Conservation (phyloP, 1,284 basidiomycete genomes). For the Naganishia cerealis region DNA sequence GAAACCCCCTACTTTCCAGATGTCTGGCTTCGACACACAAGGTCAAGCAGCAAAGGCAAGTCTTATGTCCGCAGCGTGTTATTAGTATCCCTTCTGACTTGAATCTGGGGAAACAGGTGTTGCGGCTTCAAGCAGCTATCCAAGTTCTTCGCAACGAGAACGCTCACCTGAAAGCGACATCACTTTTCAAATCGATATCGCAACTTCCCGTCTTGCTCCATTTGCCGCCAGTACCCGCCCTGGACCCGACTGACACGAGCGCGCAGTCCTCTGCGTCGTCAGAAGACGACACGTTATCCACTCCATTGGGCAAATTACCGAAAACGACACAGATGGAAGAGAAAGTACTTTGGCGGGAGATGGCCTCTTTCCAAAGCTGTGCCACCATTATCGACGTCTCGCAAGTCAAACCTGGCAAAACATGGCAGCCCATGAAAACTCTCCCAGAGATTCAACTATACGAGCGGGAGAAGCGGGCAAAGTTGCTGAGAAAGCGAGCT, state of each 20-base stretch:
- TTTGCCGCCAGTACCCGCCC: slow-evolving; percentile 38
- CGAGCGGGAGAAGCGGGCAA: slow-evolving; percentile 18
- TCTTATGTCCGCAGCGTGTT: neutral
- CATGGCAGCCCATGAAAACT: slow-evolving; percentile 73
- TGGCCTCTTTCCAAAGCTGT: slow-evolving; percentile 74
- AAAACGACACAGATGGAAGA: slow-evolving; percentile 60
- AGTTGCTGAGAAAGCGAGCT: neutral
- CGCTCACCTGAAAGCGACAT: slow-evolving; percentile 82
- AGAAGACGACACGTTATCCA: slow-evolving; percentile 55
- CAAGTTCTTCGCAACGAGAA: slow-evolving; percentile 89
- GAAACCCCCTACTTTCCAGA: neutral
- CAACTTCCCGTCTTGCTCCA: slow-evolving; percentile 65
- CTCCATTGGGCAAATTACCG: slow-evolving; percentile 49
- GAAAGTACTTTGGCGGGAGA: slow-evolving; percentile 75
- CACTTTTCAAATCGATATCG: slow-evolving; percentile 77
- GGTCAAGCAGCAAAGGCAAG: neutral
- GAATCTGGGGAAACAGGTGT: slow-evolving; percentile 62
- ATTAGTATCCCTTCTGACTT: slow-evolving; percentile 32
- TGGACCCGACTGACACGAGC: slow-evolving; percentile 37
- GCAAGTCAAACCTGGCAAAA: slow-evolving; percentile 57
- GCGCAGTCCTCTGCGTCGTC: slow-evolving; percentile 34
- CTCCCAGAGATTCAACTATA: slow-evolving; percentile 68
- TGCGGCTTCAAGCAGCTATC: slow-evolving; percentile 82
- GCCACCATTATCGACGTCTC: slow-evolving; percentile 80
- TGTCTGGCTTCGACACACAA: slow-evolving; percentile 8